Base-by-base conservation (phyloP, 306 rosid genomes). In the Parietaria judaica region DNA sequence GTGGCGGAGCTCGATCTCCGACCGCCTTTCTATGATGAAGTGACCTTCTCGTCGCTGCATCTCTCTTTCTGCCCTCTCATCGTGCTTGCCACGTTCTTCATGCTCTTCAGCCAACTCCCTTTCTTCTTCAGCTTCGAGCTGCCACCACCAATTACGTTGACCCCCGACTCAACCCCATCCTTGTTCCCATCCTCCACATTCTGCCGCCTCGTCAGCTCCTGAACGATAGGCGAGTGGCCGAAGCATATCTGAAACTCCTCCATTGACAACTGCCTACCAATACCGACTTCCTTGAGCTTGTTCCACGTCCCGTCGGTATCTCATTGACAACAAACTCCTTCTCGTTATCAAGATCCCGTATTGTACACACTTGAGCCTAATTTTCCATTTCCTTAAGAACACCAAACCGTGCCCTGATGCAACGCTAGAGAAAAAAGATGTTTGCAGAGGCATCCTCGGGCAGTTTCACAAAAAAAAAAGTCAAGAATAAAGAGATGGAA, bases 171-270 rank as follows among this genome's bases (percentile, higher is more conserved):
- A 17, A 54, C 23, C 44, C 54, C 56, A 16, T 72, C 86, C 36
- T 67, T 73, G 47, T 61, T 58, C 14, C 72, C 77, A 6, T 86
- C 94, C 65, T 82, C 96, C 14, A 82, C 86, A 58, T 79, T 82
- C 77, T 92, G 97, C 14, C 99, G 70, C 46, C 97, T 76, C 99
- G 86, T 92, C 14, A 92, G 70, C 51, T 92, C 99, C 65, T 86
- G 97, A n/a, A 92, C 99, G 58, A 92, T 92, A 8, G 97, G 99
- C 1, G 99, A 92, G 53, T 88, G 94, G 2, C 99, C 99, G 6
- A 92, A 94, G 6, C 95, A 82, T 83, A 86, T 88, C 81, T 92
- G 88, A 35, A 92, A 92, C 72, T 92, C 99, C 84, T 92, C 99
- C 95, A 88, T 80, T 0, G 99, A 88, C 82, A 88, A 76, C 68